Base-by-base conservation (phyloP, 108 stramenopile genomes). In the Halocafeteria seosinensis region DNA sequence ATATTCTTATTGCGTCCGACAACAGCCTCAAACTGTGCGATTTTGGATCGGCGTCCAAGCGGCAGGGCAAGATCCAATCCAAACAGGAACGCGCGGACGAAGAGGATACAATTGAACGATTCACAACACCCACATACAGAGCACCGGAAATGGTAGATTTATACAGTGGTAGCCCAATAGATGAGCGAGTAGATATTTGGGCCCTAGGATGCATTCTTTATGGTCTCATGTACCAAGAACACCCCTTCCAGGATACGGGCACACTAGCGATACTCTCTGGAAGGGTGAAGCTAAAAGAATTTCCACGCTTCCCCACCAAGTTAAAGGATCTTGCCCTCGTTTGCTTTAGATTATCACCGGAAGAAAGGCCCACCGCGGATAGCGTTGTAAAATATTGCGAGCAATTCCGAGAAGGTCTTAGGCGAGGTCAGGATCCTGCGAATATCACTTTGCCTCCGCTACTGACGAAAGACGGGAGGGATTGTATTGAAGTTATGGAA, bases 111-210 rank as follows among this genome's bases (percentile, higher is more conserved):
- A 68, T 77, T 13, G 67, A 42, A 51, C 66, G 50, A 53, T 71
- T 71, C 30, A 75, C 73, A 29, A 77, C 76, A 12, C 76, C 71
- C 51, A 68, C 69, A 62, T 77, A 69, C 66, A 66, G 76, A 9
- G 63, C 76, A 27, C 76, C 76, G 0, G 76, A 77, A 47, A 71
- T 77, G 76, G 74, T 71, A 25, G 76, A 77, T 67, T 50, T 75
- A 0, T 77, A 75, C 73, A 59, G 57, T 35, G 28, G 57, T 13
- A 33, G 17, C 57, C 4, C 57, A 2, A 25, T 71, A 17, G 70
- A 71, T 50, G 34, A 24, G 26, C 47, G 65, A 12, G 60, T 60
- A 27, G 74, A 75, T 31, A 57, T 75, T 27, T 75, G 70, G 70
- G 62, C 70, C 26, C 37, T 75, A 21, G 74, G 74, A 8, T 71